A percentile compares a stretch with the other conserved stretches of the same genome.
Conservation (phyloP, 495 filamentous ascomycete species). For the Filosporella fistucella region DNA sequence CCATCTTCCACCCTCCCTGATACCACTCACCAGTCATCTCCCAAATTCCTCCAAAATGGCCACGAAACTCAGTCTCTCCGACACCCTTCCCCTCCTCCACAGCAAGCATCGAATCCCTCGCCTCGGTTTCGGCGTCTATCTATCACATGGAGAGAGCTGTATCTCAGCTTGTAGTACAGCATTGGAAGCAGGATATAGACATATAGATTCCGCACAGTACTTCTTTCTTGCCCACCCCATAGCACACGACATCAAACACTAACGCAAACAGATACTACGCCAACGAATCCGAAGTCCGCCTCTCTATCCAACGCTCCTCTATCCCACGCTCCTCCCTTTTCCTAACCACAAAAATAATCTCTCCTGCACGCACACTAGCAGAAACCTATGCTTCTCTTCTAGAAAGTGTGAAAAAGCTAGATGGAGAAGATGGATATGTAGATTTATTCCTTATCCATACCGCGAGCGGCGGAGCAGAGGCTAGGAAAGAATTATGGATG, state of each 20-base stretch:
- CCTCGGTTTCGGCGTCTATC: constrained; percentile 75
- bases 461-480: constrained; percentile 22
- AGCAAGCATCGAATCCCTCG: constrained; percentile 51
- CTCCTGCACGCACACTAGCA: constrained; percentile 6
- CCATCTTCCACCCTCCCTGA: too few relatives aligned
- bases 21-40: too few relatives aligned
- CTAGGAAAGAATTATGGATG: constrained; percentile 26
- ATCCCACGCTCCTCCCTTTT: constrained; percentile 76
- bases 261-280: constrained; percentile 30
- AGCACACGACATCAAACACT: background rate
- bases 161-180: constrained; percentile 25
- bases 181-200: constrained; percentile 58
- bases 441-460: constrained; percentile 64
- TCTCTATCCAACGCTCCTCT: constrained; percentile 56
- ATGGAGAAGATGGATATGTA: constrained; percentile 61
- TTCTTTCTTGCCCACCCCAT: background rate
- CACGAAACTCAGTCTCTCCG: constrained; percentile 42
- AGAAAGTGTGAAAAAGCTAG: constrained; percentile 34
- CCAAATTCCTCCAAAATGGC: constrained; percentile 16
- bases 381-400: constrained; percentile 53
- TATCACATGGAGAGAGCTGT: constrained; percentile 16
- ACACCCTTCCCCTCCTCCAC: constrained; percentile 50
- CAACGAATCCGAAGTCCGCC: constrained; percentile 53
- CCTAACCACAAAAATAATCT: constrained; percentile 35
- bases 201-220: constrained; percentile 51